phyloP scores from a whole-genome alignment of 2,329 filamentous ascomycete genomes.

The Cyclaneusma minus region DNA sequence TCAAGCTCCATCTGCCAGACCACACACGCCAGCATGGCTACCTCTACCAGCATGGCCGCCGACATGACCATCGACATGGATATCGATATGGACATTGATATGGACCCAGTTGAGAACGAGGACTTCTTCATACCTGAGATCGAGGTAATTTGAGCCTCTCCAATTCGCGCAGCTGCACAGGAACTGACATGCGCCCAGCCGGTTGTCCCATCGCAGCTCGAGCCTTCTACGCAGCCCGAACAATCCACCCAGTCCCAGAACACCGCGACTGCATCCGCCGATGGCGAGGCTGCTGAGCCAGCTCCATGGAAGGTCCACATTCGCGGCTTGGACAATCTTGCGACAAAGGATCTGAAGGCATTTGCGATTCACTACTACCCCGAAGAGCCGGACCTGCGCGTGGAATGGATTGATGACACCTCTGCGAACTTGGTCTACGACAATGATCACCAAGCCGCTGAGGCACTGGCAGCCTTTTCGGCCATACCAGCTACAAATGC shows the following conservation, averaged over 20 bases:
- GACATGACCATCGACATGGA: slow-evolving; percentile 39
- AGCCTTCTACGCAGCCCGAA: slow-evolving; percentile 2
- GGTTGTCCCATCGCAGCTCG: background rate
- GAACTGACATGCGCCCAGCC: slow-evolving; percentile 15
- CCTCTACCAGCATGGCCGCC: slow-evolving; percentile 12
- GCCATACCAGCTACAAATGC: slow-evolving; percentile 24
- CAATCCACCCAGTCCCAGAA: slow-evolving; percentile 6
- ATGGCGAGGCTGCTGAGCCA: slow-evolving; percentile 14
- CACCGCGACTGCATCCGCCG: slow-evolving; percentile 11
- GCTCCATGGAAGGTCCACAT: slow-evolving; percentile 62
- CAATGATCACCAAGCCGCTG: slow-evolving; percentile 32
- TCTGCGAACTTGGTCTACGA: slow-evolving; percentile 77
- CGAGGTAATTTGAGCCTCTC: slow-evolving; percentile 3
- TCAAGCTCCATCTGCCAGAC: too few species aligned
- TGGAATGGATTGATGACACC: slow-evolving; percentile 93
- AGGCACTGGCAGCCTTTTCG: slow-evolving; percentile 38
- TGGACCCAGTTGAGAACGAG: slow-evolving; percentile 29
- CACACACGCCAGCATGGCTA: too few species aligned
- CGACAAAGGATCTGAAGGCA: slow-evolving; percentile 61
- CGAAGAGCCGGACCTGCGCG: slow-evolving; percentile 34
- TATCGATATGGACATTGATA: slow-evolving; percentile 56
- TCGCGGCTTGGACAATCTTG: slow-evolving; percentile 67
- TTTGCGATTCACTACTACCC: slow-evolving; percentile 58
- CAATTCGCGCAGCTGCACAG: slow-evolving; percentile 8
- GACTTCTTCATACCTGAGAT: slow-evolving; percentile 6